Percentiles rank a stretch among this genome's conserved stretches.
These are phyloP conservation scores for Panaeolus papilionaceus DNA, from an alignment of 768 basidiomycete genomes.

Conservation along the genomic window DNA sequence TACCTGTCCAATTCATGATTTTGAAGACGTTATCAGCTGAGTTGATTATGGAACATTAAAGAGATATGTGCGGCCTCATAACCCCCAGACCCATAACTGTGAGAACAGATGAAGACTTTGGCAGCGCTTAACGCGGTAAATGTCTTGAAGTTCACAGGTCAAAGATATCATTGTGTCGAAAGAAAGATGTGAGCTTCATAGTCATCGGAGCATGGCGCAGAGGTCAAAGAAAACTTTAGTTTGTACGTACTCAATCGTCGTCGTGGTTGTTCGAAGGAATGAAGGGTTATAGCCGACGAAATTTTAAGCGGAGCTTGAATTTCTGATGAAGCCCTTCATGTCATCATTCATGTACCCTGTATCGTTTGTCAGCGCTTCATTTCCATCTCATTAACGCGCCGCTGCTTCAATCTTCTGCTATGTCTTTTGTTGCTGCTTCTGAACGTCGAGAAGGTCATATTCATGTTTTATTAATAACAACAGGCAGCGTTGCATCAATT, in stretches of 20 bases:
- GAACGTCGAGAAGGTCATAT: slow-evolving; percentile 49
- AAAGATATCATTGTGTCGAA: background rate
- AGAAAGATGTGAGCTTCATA: background rate
- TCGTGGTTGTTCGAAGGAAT: background rate
- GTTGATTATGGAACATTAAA: background rate
- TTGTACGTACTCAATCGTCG: slow-evolving; percentile 4
- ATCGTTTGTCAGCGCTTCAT: background rate
- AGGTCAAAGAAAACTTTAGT: background rate
- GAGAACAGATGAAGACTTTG: background rate
- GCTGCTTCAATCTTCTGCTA: background rate
- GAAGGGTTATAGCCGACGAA: background rate
- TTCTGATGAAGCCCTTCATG: background rate
- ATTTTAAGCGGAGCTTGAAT: slow-evolving; percentile 6
- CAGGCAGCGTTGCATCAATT: slow-evolving; percentile 95
- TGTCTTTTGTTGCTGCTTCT: slow-evolving; percentile 45
- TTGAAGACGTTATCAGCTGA: background rate
- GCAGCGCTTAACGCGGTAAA: slow-evolving; percentile 3
- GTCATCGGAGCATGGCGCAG: background rate
- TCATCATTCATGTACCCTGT: background rate
- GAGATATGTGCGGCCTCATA: background rate
- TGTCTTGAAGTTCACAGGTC: background rate
- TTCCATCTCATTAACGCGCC: background rate
- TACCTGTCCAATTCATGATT: background rate
- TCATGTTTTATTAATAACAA: slow-evolving; percentile 85
- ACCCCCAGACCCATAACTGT: background rate